Base-by-base conservation (phyloP, 2,329 filamentous ascomycete genomes). In the Aciculosporium take region DNA sequence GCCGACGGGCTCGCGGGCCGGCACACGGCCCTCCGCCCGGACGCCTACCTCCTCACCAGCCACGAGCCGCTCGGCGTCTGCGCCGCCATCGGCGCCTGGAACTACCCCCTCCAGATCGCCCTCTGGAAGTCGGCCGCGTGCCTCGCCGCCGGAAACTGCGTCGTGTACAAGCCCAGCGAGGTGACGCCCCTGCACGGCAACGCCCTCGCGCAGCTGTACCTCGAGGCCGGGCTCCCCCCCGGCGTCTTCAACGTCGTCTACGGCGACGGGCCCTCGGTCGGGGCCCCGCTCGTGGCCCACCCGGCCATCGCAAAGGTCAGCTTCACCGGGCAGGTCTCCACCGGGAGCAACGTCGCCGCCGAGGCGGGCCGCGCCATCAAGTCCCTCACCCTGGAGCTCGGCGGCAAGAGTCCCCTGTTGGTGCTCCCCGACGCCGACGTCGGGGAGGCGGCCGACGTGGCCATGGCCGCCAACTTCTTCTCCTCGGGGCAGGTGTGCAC, bases 391-490 rank as follows among this genome's bases (percentile, higher is more conserved):
- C 88, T 93, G 82, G 87, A 94, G 63, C 72, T 94, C 0, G 87
- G 87, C 41, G 87, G 87, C 38, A 94, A 94, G 65, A 86, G 80
- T 45, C 84, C 86, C 0, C 68, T 86, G 32, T 67, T 94, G 39
- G 70, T 94, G 36, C 74, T 94, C 1, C 83, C 84, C 1, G 86
- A 93, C 53, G 83, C 82, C 13, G 76, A 85, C 39, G 60, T 89
- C 17, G 79, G 84, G 35, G 75, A 76, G 52, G 87, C 87, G n/a
- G 87, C 85, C 27, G 81, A 94, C 53, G 82, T 84, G 24, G 86
- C 85, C 48, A 88, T 94, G 81, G 85, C 93, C 69, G 87, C 86
- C 52, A 94, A 94, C 61, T 94, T 94, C 65, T 94, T 84, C 69
- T 87, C 81, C 49, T 84, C 83, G 0, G 87, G 87, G 24, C 87